Percentiles rank a stretch among this genome's conserved stretches.
Evolutionary conservation across 2,329 filamentous ascomycete species (phyloP).

Genomic region (Venturia aucupariae): DNA sequence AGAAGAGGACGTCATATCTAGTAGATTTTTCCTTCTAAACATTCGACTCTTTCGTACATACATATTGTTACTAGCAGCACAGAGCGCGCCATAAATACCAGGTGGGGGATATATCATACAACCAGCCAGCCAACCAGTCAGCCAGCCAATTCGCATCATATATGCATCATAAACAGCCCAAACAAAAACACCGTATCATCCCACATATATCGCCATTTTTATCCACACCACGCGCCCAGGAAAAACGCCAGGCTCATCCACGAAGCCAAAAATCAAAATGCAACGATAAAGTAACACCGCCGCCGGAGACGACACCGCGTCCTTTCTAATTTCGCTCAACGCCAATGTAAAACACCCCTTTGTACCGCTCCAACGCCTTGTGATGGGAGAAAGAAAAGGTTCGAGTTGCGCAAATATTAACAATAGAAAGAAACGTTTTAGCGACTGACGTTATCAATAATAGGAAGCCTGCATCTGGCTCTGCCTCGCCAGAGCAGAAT

Average conservation of each 20-base stretch:
- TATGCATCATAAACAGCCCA: not conserved
- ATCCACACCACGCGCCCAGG: not conserved
- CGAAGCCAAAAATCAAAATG: not conserved
- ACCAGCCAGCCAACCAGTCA: too few species aligned
- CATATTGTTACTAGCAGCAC: not conserved
- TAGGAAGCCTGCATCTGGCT: conserved; percentile 10
- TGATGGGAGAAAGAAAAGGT: not conserved
- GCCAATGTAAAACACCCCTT: not conserved
- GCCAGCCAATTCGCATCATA: too few species aligned
- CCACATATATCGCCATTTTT: not conserved
- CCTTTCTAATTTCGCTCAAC: not conserved
- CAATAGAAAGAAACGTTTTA: not conserved
- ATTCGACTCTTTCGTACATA: too few species aligned
- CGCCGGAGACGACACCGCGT: not conserved
- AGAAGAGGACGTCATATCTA: too few species aligned
- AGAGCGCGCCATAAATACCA: not conserved
- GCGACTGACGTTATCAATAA: conserved; percentile 6
- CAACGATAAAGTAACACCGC: too few species aligned
- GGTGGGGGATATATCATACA: not conserved
- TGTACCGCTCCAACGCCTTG: not conserved
- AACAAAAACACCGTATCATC: not conserved
- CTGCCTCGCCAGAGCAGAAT: conserved; percentile 27
- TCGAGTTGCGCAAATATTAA: not conserved
- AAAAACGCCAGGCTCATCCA: not conserved
- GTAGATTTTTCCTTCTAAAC: too few species aligned